Evolutionary conservation across 202 grass and related monocot genomes (phyloP).

Genomic region (Saccharum hybrid): DNA sequence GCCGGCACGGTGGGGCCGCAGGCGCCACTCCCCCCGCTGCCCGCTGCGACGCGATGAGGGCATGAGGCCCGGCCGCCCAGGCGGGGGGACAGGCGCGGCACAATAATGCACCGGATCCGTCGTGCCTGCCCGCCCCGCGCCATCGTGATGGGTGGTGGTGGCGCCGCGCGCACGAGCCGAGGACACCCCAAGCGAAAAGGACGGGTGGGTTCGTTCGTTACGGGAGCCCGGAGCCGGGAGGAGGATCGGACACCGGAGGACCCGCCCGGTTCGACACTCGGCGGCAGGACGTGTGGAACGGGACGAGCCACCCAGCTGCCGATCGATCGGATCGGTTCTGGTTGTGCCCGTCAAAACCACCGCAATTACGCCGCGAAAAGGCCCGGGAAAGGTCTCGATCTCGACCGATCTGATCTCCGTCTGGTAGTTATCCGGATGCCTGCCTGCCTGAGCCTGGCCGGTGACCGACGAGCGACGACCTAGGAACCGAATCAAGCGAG

Average conservation of each 20-base stretch:
- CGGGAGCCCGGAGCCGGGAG: too few species aligned
- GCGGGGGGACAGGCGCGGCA: neutral
- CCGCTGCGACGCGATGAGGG: neutral
- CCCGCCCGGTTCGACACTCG: neutral
- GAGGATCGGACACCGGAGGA: neutral
- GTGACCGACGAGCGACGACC: neutral
- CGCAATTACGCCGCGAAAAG: neutral
- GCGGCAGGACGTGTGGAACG: neutral
- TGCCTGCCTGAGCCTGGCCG: neutral
- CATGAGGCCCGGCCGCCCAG: too few species aligned
- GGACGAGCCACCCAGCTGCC: neutral
- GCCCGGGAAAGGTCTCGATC: neutral
- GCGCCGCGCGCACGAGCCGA: too few species aligned
- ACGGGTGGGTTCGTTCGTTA: too few species aligned
- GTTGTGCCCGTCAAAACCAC: neutral
- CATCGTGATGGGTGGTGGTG: neutral
- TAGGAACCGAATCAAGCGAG: too few species aligned
- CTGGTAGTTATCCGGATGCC: neutral
- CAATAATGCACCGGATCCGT: conserved; percentile 1
- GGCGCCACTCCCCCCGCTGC: neutral
- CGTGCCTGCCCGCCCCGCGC: neutral
- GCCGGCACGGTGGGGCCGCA: conserved; percentile 34
- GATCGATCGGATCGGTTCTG: neutral
- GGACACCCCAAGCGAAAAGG: too few species aligned
- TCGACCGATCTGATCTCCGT: neutral